Base-by-base conservation (phyloP, 2,329 filamentous ascomycete genomes). In the Clarireedia monteithiana region DNA sequence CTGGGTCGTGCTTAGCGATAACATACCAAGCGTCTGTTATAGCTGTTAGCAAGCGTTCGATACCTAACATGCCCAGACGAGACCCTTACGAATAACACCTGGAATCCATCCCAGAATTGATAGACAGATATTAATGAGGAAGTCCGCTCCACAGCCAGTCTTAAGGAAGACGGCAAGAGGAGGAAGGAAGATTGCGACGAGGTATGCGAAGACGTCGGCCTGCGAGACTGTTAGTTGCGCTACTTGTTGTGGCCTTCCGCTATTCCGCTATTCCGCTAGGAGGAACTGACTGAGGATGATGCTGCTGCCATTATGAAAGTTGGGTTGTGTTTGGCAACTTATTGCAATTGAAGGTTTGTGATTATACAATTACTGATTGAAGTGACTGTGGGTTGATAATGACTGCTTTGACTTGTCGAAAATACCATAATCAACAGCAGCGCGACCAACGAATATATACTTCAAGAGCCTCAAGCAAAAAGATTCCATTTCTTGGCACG, bases 101-200 rank as follows among this genome's bases (percentile, higher is more conserved):
- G 66, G 66, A 50, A 68, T 64, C 66, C 66, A 68, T 9, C 70
- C 73, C 5, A 74, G 59, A 15, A 71, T 63, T 10, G 59, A 65
- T 9, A 75, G 60, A 12, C 60, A 60, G 42, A 75, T 70, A 58
- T 74, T 74, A 60, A 74, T 74, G 20, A 72, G 55, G 24, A 75
- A 62, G 48, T 74, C 72, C 6, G 65, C 67, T 26, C 65, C 65
- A 53, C 71, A 74, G 34, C 71, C 72, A 3, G 66, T 64, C 53
- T 70, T 68, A 17, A 74, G 57, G 54, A 73, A 69, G 20, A 74
- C 72, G 6, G 66, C 49, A 4, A 67, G 17, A 52, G 57, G 58
- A 20, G 65, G 65, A 1, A 68, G 34, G 53, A 68, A 61, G 50
- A 68, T 64, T 15, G 66, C 65, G 34, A 68, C 46, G 48, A 68